These are phyloP conservation scores for Hydnum rufescens DNA, from an alignment of 768 basidiomycete species.

Conservation along the genomic window DNA sequence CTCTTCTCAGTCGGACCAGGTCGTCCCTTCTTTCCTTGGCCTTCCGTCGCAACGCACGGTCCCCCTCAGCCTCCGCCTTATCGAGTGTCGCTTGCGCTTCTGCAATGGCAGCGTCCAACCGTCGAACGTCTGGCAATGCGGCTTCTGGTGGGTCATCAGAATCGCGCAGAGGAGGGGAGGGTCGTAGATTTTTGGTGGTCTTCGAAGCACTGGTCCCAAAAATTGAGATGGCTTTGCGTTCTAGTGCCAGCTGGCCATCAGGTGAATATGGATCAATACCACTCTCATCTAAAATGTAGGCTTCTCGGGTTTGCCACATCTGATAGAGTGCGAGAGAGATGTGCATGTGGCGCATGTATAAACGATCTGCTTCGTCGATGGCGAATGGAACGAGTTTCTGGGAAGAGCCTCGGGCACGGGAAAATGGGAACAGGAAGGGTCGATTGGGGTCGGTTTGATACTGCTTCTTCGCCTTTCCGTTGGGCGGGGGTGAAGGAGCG, in stretches of 20 bases:
- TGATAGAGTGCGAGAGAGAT: slow-evolving; percentile 75
- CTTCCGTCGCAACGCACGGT: slow-evolving; percentile 32
- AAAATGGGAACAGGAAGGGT: slow-evolving; percentile 93
- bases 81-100: slow-evolving; percentile 35
- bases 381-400: slow-evolving; percentile 70
- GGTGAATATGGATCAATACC: slow-evolving; percentile 28
- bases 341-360: slow-evolving; percentile 82
- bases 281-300: slow-evolving; percentile 85
- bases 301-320: slow-evolving; percentile 90
- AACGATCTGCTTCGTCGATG: slow-evolving; percentile 83
- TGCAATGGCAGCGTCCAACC: slow-evolving; percentile 54
- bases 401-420: slow-evolving; percentile 21
- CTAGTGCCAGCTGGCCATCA: neutral
- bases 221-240: neutral
- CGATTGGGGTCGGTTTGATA: slow-evolving; percentile 92
- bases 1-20: slow-evolving; percentile 66
- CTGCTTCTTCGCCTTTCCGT: slow-evolving; percentile 90
- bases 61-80: slow-evolving; percentile 25
- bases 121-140: slow-evolving; percentile 45
- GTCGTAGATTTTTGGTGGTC: neutral
- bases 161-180: neutral
- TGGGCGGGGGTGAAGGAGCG: slow-evolving; percentile 75
- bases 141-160: slow-evolving; percentile 6
- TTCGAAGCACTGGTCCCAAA: neutral
- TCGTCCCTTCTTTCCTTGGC: slow-evolving; percentile 56